Evolutionary conservation across 2,329 filamentous ascomycete species (phyloP), one percentile per base, ranked within the genome.

Genomic region (Neofusicoccum ribis): DNA sequence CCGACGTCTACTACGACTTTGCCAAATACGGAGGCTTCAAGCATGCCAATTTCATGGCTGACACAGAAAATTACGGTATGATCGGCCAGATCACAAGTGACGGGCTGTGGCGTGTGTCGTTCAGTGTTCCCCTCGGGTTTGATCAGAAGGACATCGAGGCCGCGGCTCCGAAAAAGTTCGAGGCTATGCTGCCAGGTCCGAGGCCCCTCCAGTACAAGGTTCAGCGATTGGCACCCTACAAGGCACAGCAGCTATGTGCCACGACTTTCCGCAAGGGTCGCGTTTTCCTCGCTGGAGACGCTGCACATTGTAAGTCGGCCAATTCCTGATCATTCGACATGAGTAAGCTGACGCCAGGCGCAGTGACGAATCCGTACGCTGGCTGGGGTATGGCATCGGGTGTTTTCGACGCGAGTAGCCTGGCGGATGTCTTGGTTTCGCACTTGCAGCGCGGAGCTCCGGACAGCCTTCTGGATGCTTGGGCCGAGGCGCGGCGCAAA

Each of bases 61-160:
- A 80, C 56, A 69, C 70, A 0, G 59, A 71, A n/a, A 63, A 79
- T 65, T 80, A 78, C 66, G 77, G 77, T 2, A 69, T 79, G 41
- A 72, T 79, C 17, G 74, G 75, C 0, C 70, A 72, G 1, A 78
- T 78, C 17, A 54, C 47, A 14, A 46, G 5, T 14, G 68, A 71
- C 0, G 76, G 75, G 0, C 65, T 81, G 3, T 82, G 80, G 79
- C 71, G 80, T 27, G 76, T 80, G 1, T 77, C 74, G 5, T 81
- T 80, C 56, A 79, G 79, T 5, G 76, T 78, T 14, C 69, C 75
- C 37, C 43, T 60, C 31, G 56, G 43, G 5, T 36, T 14, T n/a
- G 43, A 34, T 11, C 5, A 14, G 34, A 41, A 46, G 2, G 72
- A 78, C 15, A 76, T 79, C n/a, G 65, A 67, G 5, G 61, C 64